Evolutionary conservation across 2,329 filamentous ascomycete species (phyloP), one percentile per base, ranked within the genome.

Genomic region (Aspergillus sp.): DNA sequence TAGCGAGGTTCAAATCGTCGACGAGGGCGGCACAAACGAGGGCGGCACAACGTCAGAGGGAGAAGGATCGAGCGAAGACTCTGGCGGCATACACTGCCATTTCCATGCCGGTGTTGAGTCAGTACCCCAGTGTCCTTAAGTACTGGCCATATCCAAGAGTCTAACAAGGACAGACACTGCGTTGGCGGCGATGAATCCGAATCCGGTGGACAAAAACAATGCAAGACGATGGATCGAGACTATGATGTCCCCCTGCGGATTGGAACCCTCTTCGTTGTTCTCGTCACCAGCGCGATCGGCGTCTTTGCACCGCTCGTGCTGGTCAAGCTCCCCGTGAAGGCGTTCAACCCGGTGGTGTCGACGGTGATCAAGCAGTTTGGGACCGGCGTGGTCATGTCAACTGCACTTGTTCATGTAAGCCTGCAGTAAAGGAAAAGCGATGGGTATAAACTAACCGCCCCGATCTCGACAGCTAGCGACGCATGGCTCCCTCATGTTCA

Each of bases 51-150:
- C 20, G n/a, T 38, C 19, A n/a, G 27, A 32, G 5, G 33, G 32
- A 15, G 17, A 26, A 12, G 33, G 36, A 2, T 28, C 45, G n/a
- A 33, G 40, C 10, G 36, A 37, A 24, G 33, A 28, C 11, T 19
- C 28, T 15, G 33, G 30, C 8, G 60, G 57, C n/a, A 45, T 67
- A 41, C 66, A 73, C 45, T 85, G 80, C 44, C 82, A 86, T 49
- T 83, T 80, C 55, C 81, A 86, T 45, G 80, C 80, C 7, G 80
- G 80, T 24, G 76, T 86, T 14, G 78, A 84, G 79, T 82, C 62
- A 58, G 76, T 61, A 35, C n/a, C 8, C 22, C 8, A 4, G 15
- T n/a, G n/a, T 5, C 8, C 6, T n/a, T 6, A 10, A 7, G 5
- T 10, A 14, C 28, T 5, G 12, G 6, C 24, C 8, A 2, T n/a